Evolutionary conservation across 345 rosid genomes (phyloP).

Genomic region (Eucalyptus sp.): DNA sequence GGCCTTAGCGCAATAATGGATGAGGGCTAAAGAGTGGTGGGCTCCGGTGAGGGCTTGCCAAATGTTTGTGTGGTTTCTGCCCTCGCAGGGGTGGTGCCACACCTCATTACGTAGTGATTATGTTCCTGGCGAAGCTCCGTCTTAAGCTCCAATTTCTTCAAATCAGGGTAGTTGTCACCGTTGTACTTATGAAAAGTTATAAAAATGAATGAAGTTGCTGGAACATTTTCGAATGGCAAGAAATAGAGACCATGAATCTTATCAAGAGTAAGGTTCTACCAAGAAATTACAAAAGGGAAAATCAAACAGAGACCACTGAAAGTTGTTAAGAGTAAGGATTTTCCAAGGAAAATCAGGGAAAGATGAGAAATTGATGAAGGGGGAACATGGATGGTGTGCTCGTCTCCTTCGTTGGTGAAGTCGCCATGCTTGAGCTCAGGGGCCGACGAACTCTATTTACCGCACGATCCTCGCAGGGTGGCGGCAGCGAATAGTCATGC

Average conservation of each 20-base stretch:
- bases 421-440: neutral
- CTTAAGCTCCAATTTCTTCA: too few relatives aligned
- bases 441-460: neutral
- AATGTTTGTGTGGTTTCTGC: rapidly evolving
- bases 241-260: too few relatives aligned
- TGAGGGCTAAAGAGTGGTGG: neutral
- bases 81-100: too few relatives aligned
- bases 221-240: too few relatives aligned
- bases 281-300: too few relatives aligned
- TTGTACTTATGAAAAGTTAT: rapidly evolving
- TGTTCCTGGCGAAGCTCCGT: too few relatives aligned
- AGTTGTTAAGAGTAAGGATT: too few relatives aligned
- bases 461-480: neutral
- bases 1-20: neutral
- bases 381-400: rapidly evolving
- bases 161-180: too few relatives aligned
- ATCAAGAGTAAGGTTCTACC: rapidly evolving
- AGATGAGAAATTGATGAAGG: neutral
- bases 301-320: too few relatives aligned
- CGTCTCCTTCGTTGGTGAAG: neutral
- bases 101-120: rapidly evolving
- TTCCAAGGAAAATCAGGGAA: too few relatives aligned
- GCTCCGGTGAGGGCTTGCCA: rapidly evolving
- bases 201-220: too few relatives aligned
- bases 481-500: neutral